Evolutionary conservation across 73 alveolate species (phyloP), one percentile per base, ranked within the genome.

Genomic region (Diophrys appendiculata): DNA sequence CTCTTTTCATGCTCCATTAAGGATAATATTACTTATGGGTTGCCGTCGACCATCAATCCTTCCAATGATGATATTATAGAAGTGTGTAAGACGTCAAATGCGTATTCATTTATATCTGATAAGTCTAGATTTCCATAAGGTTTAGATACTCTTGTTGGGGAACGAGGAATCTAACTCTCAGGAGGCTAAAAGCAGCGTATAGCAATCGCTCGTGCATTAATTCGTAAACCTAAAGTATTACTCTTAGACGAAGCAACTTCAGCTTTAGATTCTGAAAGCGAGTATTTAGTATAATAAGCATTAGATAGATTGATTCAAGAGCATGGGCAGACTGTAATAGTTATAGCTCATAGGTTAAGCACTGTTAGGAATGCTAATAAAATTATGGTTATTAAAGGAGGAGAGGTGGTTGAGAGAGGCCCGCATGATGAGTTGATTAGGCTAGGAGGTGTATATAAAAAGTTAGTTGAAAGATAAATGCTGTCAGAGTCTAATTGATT

Each of bases 231-330:
- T 65, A 89, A 87, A 86, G 79, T 92, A 8, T 69, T 95, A 72
- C 83, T 92, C 22, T 77, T 95, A 53, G 99, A 95, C 88, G 98
- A 94, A 83, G 98, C 98, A 0, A 94, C 98, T 14, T 76, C 94
- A 65, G 97, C 97, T 22, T 83, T 92, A n/a, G 96, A 90, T 65
- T 64, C 78, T n/a, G 73, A 88, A 68, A 54, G 72, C 29, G 94
- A 90, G 69, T 68, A 56, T 13, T 53, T 76, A 53, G 83, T 90
- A 26, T 55, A 82, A 72, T 78, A 56, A 2, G 82, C 96, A 33
- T 3, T 90, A 1, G 52, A 72, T 2, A 24, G 29, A 3, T 24
- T 67, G 5, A 67, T 67, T 76, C 27, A 33, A 76, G 0, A 75
- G 84, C 53, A 90, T 88, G 53, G 85, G 87, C 53, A 67, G 29